These are phyloP conservation scores for Salinomyces thailandicus DNA, from an alignment of 2,329 filamentous ascomycete genomes.

Conservation along the genomic window DNA sequence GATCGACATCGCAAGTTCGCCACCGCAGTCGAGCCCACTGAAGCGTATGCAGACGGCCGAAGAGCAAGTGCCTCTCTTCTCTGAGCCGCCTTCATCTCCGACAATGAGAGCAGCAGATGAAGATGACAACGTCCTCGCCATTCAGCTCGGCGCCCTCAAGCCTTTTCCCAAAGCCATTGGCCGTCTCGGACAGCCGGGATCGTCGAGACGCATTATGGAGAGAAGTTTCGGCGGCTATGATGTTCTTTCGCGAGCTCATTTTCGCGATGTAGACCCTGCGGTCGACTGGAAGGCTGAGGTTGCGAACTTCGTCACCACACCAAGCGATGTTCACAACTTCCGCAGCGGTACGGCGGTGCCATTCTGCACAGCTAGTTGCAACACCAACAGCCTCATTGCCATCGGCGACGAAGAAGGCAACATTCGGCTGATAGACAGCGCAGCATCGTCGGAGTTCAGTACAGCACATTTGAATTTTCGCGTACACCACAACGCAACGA, in stretches of 20 bases:
- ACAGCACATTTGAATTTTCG: slow-evolving; percentile 48
- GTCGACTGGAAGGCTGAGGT: slow-evolving; percentile 49
- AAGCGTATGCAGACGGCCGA: slow-evolving; percentile 25
- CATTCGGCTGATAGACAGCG: slow-evolving; percentile 53
- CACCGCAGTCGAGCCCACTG: slow-evolving; percentile 40
- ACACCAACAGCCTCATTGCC: slow-evolving; percentile 58
- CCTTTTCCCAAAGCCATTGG: slow-evolving; percentile 35
- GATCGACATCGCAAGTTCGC: slow-evolving; percentile 34
- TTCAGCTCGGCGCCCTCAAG: slow-evolving; percentile 30
- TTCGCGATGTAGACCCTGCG: slow-evolving; percentile 30
- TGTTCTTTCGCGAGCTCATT: slow-evolving; percentile 29
- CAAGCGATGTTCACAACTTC: slow-evolving; percentile 44
- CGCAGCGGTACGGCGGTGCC: slow-evolving; percentile 43
- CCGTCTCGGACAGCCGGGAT: slow-evolving; percentile 26
- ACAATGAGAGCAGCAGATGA: slow-evolving; percentile 10
- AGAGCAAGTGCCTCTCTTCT: slow-evolving; percentile 12
- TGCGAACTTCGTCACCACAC: slow-evolving; percentile 47
- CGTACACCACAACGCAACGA: slow-evolving; percentile 59
- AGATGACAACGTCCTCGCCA: slow-evolving; percentile 29
- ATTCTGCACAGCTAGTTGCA: slow-evolving; percentile 56
- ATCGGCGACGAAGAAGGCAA: slow-evolving; percentile 60
- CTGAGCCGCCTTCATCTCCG: slow-evolving; percentile 11
- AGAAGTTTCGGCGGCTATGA: slow-evolving; percentile 37
- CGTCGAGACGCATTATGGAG: slow-evolving; percentile 31
- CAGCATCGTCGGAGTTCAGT: slow-evolving; percentile 43